phyloP scores from a whole-genome alignment of 2,329 filamentous ascomycete genomes.

The Colletotrichum sp. region DNA sequence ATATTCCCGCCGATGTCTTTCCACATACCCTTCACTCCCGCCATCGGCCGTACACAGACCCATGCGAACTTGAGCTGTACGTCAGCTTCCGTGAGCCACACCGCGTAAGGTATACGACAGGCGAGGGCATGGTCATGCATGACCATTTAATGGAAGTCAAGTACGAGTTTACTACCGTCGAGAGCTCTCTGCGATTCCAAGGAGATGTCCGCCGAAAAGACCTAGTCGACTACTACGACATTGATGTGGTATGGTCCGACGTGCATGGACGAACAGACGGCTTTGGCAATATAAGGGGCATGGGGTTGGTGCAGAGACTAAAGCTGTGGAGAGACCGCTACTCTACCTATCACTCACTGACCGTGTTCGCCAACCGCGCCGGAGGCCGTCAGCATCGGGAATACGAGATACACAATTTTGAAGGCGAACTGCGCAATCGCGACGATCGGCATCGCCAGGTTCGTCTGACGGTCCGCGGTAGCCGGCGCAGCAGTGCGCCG shows the following conservation, averaged over 20 bases:
- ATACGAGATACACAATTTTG: conserved; percentile 53
- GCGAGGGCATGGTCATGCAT: conserved; percentile 51
- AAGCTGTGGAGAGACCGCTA: conserved; percentile 58
- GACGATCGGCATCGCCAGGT: conserved; percentile 52
- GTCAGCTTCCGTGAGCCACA: conserved; percentile 53
- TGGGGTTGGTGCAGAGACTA: conserved; percentile 56
- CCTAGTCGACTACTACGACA: conserved; percentile 55
- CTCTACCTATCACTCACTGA: conserved; percentile 51
- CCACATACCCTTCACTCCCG: conserved; percentile 56
- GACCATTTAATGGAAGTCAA: conserved; percentile 53
- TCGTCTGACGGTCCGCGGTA: conserved; percentile 44
- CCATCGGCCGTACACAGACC: conserved; percentile 55
- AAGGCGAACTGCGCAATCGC: conserved; percentile 48
- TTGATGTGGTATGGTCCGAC: conserved; percentile 59
- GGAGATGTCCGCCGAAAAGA: conserved; percentile 53
- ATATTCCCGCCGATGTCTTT: conserved; percentile 47
- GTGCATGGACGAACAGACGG: conserved; percentile 52
- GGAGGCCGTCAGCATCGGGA: conserved; percentile 50
- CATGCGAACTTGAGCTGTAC: conserved; percentile 54
- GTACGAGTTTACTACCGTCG: conserved; percentile 56
- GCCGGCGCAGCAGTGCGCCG: conserved; percentile 45
- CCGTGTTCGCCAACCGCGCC: conserved; percentile 51
- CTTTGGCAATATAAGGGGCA: conserved; percentile 54
- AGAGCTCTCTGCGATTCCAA: conserved; percentile 53
- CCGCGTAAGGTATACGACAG: conserved; percentile 51